Conservation (phyloP, 352 stramenopile species). For the Phytophthora parvispora region DNA sequence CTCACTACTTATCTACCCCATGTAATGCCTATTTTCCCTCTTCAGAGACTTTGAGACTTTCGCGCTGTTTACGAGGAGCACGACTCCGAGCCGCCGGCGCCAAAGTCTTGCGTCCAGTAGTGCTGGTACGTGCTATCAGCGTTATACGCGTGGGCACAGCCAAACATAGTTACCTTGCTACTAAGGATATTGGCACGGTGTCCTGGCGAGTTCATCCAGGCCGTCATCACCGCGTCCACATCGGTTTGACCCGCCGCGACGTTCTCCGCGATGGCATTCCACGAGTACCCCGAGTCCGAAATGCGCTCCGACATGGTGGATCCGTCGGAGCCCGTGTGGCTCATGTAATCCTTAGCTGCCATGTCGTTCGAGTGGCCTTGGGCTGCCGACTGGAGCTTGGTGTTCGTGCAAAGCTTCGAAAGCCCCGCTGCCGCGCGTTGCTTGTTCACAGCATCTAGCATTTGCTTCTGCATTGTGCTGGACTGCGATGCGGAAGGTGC, state of each 20-base stretch:
- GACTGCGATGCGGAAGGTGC: conserved; percentile 5
- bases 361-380: conserved; percentile 47
- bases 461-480: conserved; percentile 27
- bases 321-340: conserved; percentile 49
- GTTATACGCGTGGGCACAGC: conserved; percentile 56
- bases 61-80: conserved; percentile 26
- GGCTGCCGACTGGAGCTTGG: conserved; percentile 30
- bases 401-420: conserved; percentile 41
- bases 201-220: conserved; percentile 46
- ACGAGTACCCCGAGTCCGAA: conserved; percentile 44
- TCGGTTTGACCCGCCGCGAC: conserved; percentile 49
- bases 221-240: conserved; percentile 41
- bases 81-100: conserved; percentile 24
- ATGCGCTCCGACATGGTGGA: conserved; percentile 47
- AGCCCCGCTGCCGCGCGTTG: conserved; percentile 43
- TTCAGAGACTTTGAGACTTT: not conserved
- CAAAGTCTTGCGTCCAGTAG: conserved; percentile 78
- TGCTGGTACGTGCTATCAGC: conserved; percentile 46
- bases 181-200: conserved; percentile 41
- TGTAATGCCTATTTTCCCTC: not conserved
- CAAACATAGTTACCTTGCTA: conserved; percentile 39
- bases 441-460: conserved; percentile 58
- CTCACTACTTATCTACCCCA: not conserved
- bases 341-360: conserved; percentile 54
- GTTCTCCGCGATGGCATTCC: conserved; percentile 55